phyloP scores from a whole-genome alignment of 441 rosid species.

The Adansonia rubrostipa region DNA sequence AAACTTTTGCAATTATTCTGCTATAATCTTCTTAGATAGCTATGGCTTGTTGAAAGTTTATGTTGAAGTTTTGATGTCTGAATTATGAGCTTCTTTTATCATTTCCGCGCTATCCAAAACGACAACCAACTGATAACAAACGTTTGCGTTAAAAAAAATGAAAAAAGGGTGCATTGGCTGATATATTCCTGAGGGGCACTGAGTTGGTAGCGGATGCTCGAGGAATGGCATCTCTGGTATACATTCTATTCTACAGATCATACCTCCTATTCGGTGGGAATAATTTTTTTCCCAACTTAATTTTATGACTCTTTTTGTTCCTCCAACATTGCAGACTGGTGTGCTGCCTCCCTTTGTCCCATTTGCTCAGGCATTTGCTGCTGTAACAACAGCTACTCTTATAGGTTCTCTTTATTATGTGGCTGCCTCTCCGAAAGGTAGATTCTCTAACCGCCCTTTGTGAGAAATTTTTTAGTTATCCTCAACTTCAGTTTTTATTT shows the following conservation, averaged over 20 bases:
- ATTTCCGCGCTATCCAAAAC: not conserved
- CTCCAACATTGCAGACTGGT: conserved; percentile 54
- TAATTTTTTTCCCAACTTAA: not conserved
- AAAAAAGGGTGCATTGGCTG: conserved; percentile 73
- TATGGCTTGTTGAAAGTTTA: not conserved
- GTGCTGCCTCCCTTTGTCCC: conserved; percentile 87
- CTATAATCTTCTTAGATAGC: not conserved
- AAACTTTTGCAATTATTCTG: not conserved
- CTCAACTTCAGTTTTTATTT: not conserved
- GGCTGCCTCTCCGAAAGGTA: conserved; percentile 89
- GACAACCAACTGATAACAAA: not conserved
- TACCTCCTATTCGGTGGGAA: not conserved
- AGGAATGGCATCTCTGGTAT: conserved; percentile 77
- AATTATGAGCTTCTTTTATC: not conserved
- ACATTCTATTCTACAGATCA: not conserved
- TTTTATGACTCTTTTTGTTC: not conserved
- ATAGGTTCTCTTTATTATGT: conserved; percentile 83
- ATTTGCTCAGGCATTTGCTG: conserved; percentile 91
- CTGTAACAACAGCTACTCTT: conserved; percentile 74
- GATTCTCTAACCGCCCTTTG: not conserved
- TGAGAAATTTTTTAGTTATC: not conserved
- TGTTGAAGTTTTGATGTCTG: not conserved
- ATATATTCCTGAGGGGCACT: conserved; percentile 75
- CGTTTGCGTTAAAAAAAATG: not conserved
- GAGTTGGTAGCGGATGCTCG: conserved; percentile 57